Conservation (phyloP, 1,284 basidiomycete species). For the Cryptococcus jaspeensis region DNA sequence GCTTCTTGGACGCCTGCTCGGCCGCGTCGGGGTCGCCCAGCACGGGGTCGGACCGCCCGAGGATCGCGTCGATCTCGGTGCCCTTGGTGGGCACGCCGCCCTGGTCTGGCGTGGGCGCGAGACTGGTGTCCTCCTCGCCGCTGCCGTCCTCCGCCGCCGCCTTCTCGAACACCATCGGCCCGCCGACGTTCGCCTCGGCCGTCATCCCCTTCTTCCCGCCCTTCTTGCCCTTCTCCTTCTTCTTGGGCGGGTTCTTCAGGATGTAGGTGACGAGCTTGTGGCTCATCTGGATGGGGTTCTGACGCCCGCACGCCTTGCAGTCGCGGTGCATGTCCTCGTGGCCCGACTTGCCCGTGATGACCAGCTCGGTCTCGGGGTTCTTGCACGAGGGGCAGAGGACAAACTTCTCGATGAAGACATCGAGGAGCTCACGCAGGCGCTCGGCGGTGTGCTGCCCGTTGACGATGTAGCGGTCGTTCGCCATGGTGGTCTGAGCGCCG, state of each 20-base stretch:
- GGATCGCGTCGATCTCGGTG: slow-evolving; percentile 43
- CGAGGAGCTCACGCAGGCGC: slow-evolving; percentile 92
- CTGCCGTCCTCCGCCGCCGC: slow-evolving; percentile 31
- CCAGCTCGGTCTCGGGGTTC: slow-evolving; percentile 97
- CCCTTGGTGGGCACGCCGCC: slow-evolving; percentile 38
- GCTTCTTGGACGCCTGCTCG: slow-evolving; percentile 82
- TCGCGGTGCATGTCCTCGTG: slow-evolving; percentile 88
- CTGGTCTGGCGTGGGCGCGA: slow-evolving; percentile 16
- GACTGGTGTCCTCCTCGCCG: slow-evolving; percentile 13
- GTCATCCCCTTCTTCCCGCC: slow-evolving; percentile 50
- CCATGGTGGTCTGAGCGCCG: slow-evolving; percentile 94
- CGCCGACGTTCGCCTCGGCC: slow-evolving; percentile 45
- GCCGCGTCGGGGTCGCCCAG: slow-evolving; percentile 38
- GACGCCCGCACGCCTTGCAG: slow-evolving; percentile 97
- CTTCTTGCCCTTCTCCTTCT: slow-evolving; percentile 73
- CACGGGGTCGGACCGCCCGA: slow-evolving; percentile 38
- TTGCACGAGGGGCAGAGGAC: slow-evolving; percentile 97
- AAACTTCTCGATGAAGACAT: slow-evolving; percentile 96
- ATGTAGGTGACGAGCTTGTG: slow-evolving; percentile 98
- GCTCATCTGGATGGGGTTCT: slow-evolving; percentile 90
- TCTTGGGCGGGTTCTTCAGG: slow-evolving; percentile 87
- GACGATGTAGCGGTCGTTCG: slow-evolving; percentile 97
- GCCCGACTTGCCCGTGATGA: slow-evolving; percentile 68
- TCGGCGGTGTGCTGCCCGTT: slow-evolving; percentile 93
- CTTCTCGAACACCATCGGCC: slow-evolving; percentile 46